Base-by-base conservation (phyloP, 2,329 filamentous ascomycete species). In the Alternaria rosae region DNA sequence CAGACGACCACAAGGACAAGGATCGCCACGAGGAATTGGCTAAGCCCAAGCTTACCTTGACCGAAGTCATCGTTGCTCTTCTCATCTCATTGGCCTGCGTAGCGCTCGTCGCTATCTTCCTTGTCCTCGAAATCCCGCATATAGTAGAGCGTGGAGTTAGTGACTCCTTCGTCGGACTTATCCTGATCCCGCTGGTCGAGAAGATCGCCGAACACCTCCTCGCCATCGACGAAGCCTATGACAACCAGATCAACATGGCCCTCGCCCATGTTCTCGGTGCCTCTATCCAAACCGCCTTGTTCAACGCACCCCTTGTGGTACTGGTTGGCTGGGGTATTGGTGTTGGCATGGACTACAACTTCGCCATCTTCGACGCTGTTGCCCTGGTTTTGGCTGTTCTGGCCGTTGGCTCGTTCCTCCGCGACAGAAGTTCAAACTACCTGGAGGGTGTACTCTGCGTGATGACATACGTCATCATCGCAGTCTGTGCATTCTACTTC, bases 371-470 rank as follows among this genome's bases (percentile, higher is more conserved):
- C 82, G 92, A 96, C 81, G 86, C 96, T 20, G 87, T 91, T 59
- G 85, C 96, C 66, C 83, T 97, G 9, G 88, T 97, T 59, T 85
- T 97, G 23, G 88, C 92, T 26, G 94, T 97, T 70, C 83, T 97
- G 43, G 92, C 93, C 0, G 92, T 97, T 3, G 93, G 93, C 1
- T 92, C 93, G 64, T 97, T 97, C 80, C 81, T 97, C 57, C 85
- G 93, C 52, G 94, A 97, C 75, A 89, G 92, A 68, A 94, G 95
- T 84, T 92, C 89, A 64, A 96, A 97, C 75, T 97, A 96, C 74
- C 86, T 97, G 5, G 94, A 97, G 78, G 94, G 94, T 3, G 86
- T 88, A 23, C 85, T 97, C 17, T 92, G 92, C 67, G 87, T 97
- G 17, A 85, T 91, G 54, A 85, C 88, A 11, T 90, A 90, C 71